A percentile compares a stretch with the other conserved stretches of the same genome.
Conservation (phyloP, 2,329 filamentous ascomycete genomes). For the Laburnicola sp. region DNA sequence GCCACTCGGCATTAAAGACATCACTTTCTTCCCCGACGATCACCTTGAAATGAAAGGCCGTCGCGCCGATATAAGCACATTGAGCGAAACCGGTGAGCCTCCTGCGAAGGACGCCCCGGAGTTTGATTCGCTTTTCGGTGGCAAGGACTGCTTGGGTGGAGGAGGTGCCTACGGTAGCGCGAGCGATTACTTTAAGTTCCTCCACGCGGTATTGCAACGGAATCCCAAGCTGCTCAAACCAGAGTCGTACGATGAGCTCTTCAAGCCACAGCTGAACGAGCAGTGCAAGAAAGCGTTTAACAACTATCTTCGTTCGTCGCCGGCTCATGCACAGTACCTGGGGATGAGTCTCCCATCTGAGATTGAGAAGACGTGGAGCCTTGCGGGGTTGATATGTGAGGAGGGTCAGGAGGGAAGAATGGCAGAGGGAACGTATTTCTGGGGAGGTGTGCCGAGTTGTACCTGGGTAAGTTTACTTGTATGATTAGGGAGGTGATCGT, state of each 20-base stretch:
- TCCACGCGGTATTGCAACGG: slow-evolving; percentile 10
- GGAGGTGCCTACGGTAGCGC: slow-evolving; percentile 10
- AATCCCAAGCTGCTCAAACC: slow-evolving; percentile 6
- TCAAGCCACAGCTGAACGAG: slow-evolving; percentile 12
- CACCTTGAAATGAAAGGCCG: slow-evolving; percentile 13
- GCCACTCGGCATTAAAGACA: slow-evolving; percentile 50
- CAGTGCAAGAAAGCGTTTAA: slow-evolving; percentile 12
- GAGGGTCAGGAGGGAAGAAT: slow-evolving; percentile 12
- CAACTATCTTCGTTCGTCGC: slow-evolving; percentile 11
- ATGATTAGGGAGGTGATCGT: neutral
- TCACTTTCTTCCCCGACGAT: slow-evolving; percentile 55
- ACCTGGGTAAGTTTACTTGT: slow-evolving; percentile 1
- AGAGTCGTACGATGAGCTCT: slow-evolving; percentile 10
- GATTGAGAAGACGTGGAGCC: slow-evolving; percentile 13
- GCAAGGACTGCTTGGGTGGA: slow-evolving; percentile 11
- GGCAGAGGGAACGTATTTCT: slow-evolving; percentile 9
- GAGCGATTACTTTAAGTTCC: slow-evolving; percentile 11
- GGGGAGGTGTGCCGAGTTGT: slow-evolving; percentile 6
- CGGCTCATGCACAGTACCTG: slow-evolving; percentile 12
- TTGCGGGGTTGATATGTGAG: slow-evolving; percentile 12
- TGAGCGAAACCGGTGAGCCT: slow-evolving; percentile 6
- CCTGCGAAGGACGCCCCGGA: slow-evolving; percentile 2
- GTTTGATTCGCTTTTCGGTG: slow-evolving; percentile 10
- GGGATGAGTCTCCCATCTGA: slow-evolving; percentile 13
- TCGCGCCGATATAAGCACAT: slow-evolving; percentile 10